Evolutionary conservation across 495 filamentous ascomycete species (phyloP), one percentile per base, ranked within the genome.

Genomic region (Lasiosphaeriaceae sp.): DNA sequence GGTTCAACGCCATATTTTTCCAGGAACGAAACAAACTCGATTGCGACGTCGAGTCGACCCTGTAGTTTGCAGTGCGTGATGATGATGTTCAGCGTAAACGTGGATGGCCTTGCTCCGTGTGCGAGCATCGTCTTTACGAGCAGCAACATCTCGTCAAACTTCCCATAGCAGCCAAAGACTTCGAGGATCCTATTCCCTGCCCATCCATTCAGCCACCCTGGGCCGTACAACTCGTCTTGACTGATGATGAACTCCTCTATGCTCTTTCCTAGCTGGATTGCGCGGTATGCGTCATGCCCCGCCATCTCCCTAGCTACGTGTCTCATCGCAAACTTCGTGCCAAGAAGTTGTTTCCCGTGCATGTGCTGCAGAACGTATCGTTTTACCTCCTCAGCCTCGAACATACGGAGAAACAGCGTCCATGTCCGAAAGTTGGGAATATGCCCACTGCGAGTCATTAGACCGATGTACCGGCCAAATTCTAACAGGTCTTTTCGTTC

Each of bases 341-440:
- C 50, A n/a, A 69, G 46, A 1, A 73, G 60, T 3, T 64, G 60
- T 35, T 69, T 66, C 20, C 31, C 21, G 43, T 56, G 53, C 67
- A 80, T 71, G 39, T 52, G 62, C 5, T 52, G 60, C 1, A 74
- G 39, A 20, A 76, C 61, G 56, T 70, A 68, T 5, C 65, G 62
- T 54, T 65, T 71, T n/a, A 68, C 60, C 7, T 64, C 59, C 56
- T 72, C 73, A 35, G 65, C 65, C 49, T 74, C 47, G 51, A 78
- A 61, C 51, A 78, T 59, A 22, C 64, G 56, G 19, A 79, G 44
- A 54, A 78, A 74, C 6, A 72, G 59, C 1, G 64, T 50, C 77
- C 77, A 80, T 5, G 72, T 72, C 22, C 61, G 58, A 2, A 63
- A 47, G 43, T 72, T 67, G 0, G 71, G 63, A n/a, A 29, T 47